A percentile compares a stretch with the other conserved stretches of the same genome.
These are phyloP conservation scores for Boechera retrofracta DNA, from an alignment of 345 rosid genomes.

Conservation along the genomic window DNA sequence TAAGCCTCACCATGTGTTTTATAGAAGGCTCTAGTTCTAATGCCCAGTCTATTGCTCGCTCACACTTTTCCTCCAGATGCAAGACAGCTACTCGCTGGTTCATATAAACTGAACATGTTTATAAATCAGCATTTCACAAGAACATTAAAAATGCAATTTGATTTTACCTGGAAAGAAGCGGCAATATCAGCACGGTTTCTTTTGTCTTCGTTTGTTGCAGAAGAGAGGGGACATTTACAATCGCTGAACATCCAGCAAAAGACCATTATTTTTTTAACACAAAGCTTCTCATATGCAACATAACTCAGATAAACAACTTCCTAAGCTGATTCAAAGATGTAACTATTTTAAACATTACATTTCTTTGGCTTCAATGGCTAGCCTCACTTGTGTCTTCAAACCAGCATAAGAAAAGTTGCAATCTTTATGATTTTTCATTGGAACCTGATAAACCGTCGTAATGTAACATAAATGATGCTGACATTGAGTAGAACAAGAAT, in stretches of 20 bases:
- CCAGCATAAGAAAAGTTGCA: constrained; percentile 97
- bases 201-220: constrained; percentile 74
- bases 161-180: constrained; percentile 89
- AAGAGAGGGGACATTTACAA: constrained; percentile 67
- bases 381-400: constrained; percentile 91
- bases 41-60: constrained; percentile 93
- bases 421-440: constrained; percentile 89
- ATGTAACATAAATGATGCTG: constrained; percentile 7
- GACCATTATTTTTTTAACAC: not conserved
- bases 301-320: constrained; percentile 20
- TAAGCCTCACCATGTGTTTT: constrained; percentile 63
- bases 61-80: constrained; percentile 94
- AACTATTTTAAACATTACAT: constrained; percentile 50
- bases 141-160: constrained; percentile 1
- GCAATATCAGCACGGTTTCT: constrained; percentile 87
- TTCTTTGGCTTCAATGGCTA: constrained; percentile 84
- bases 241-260: constrained; percentile 55
- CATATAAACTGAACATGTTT: constrained; percentile 10
- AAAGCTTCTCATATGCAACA: constrained; percentile 14
- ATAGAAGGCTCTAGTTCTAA: constrained; percentile 83
- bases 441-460: constrained; percentile 56
- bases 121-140: constrained; percentile 2
- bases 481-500: not conserved
- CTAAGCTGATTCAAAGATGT: constrained; percentile 2
- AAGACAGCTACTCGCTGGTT: constrained; percentile 89